Percentiles rank a stretch among this genome's conserved stretches.
phyloP scores from a whole-genome alignment of 805 yeast genomes.

The Starmerella vitae region DNA sequence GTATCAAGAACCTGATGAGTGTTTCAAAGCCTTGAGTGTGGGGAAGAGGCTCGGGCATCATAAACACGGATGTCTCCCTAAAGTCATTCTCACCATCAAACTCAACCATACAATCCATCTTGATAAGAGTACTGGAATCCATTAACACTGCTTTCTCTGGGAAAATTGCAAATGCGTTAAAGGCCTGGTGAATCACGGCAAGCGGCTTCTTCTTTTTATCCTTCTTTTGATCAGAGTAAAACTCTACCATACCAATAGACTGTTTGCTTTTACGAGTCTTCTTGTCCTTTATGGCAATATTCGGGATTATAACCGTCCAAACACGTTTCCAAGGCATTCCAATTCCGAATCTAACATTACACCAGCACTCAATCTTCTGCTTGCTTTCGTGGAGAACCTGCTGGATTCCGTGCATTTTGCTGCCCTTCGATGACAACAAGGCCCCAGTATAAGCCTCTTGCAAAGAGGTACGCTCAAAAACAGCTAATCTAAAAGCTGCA shows the following conservation, averaged over 20 bases:
- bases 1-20: conserved; percentile 65
- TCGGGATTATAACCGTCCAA: conserved; percentile 67
- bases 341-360: conserved; percentile 82
- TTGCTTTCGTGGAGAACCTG: conserved; percentile 75
- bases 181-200: conserved; percentile 62
- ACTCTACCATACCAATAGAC: conserved; percentile 48
- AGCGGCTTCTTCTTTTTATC: conserved; percentile 39
- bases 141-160: conserved; percentile 73
- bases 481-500: conserved; percentile 65
- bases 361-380: conserved; percentile 86
- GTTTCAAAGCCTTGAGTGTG: conserved; percentile 76
- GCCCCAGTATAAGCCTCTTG: conserved; percentile 98
- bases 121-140: conserved; percentile 77
- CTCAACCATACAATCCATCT: conserved; percentile 65
- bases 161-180: conserved; percentile 75
- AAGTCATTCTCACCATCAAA: conserved; percentile 30
- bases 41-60: conserved; percentile 76
- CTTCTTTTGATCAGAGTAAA: conserved; percentile 70
- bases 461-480: conserved; percentile 64
- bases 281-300: conserved; percentile 32
- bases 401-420: conserved; percentile 71
- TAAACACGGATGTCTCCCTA: conserved; percentile 47
- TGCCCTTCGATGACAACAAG: conserved; percentile 77
- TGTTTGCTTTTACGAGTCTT: conserved; percentile 30
- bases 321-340: conserved; percentile 98